Percentiles rank a stretch among this genome's conserved stretches.
Evolutionary conservation across 2,329 filamentous ascomycete genomes (phyloP).

Genomic region (Talaromyces sp.): DNA sequence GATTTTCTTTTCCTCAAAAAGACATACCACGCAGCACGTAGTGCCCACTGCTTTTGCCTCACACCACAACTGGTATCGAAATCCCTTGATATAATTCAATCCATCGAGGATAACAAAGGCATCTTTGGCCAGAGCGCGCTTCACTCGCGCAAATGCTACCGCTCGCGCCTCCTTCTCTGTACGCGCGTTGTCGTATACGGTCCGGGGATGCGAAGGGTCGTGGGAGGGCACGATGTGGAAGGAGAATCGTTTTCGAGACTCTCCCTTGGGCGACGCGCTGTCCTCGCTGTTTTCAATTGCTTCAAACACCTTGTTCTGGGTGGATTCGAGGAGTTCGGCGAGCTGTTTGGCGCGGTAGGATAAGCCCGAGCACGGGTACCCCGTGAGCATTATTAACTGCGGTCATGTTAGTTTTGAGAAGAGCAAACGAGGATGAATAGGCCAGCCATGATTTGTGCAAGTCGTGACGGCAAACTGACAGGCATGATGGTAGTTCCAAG

Average conservation of each 20-base stretch:
- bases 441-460: background rate
- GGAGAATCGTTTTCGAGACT: slow-evolving; percentile 39
- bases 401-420: background rate
- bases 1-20: background rate
- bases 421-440: background rate
- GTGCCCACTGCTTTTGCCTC: slow-evolving; percentile 60
- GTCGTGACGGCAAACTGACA: background rate
- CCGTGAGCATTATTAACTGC: slow-evolving; percentile 58
- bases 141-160: slow-evolving; percentile 56
- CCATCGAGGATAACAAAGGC: slow-evolving; percentile 59
- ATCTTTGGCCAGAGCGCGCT: slow-evolving; percentile 52
- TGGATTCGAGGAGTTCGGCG: slow-evolving; percentile 43
- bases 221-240: slow-evolving; percentile 36
- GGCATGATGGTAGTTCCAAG: slow-evolving; percentile 7
- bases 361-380: slow-evolving; percentile 60
- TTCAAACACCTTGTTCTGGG: slow-evolving; percentile 42
- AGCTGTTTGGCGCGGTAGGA: slow-evolving; percentile 57
- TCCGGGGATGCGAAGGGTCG: slow-evolving; percentile 39
- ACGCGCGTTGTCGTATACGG: slow-evolving; percentile 52
- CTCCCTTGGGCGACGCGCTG: background rate
- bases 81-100: slow-evolving; percentile 65
- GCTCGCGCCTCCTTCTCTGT: slow-evolving; percentile 61
- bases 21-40: slow-evolving; percentile 55
- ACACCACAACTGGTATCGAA: slow-evolving; percentile 62
- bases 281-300: slow-evolving; percentile 2